phyloP scores from a whole-genome alignment of 352 stramenopile genomes.

The Pythium insidiosum region DNA sequence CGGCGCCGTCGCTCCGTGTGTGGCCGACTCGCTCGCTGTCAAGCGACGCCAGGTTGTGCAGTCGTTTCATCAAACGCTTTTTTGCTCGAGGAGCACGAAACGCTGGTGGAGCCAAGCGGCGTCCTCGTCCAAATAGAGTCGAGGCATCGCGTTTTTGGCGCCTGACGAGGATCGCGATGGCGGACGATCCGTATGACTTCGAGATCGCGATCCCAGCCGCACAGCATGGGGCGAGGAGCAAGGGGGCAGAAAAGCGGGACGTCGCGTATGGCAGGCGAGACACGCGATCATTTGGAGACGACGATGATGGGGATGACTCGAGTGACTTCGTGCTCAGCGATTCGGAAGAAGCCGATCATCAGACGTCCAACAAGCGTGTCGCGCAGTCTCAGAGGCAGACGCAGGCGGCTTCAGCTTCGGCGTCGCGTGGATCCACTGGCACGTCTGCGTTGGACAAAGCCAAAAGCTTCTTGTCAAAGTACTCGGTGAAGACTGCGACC shows the following conservation, averaged over 20 bases:
- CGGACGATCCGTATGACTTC: constrained; percentile 28
- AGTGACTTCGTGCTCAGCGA: background rate
- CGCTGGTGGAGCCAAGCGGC: too few species aligned
- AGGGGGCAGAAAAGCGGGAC: too few species aligned
- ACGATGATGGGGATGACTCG: background rate
- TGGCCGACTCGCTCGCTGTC: too few species aligned
- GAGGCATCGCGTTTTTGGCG: background rate
- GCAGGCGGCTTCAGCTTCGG: too few species aligned
- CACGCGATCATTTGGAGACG: background rate
- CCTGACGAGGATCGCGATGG: too few species aligned
- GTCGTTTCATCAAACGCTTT: too few species aligned
- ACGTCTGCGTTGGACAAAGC: constrained; percentile 51
- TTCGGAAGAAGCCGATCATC: constrained; percentile 1
- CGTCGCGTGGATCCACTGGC: background rate
- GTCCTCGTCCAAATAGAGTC: too few species aligned
- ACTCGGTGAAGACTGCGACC: constrained; percentile 41
- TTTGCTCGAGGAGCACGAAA: too few species aligned
- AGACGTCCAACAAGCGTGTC: background rate
- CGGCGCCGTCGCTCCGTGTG: too few species aligned
- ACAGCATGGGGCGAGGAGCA: too few species aligned
- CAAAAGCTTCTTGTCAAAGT: constrained; percentile 70
- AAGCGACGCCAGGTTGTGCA: too few species aligned
- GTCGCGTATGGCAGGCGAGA: background rate
- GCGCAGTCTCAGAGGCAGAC: background rate
- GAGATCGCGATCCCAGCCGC: constrained; percentile 35